phyloP scores from a whole-genome alignment of 2,329 filamentous ascomycete genomes.

The Aulographum hederae region DNA sequence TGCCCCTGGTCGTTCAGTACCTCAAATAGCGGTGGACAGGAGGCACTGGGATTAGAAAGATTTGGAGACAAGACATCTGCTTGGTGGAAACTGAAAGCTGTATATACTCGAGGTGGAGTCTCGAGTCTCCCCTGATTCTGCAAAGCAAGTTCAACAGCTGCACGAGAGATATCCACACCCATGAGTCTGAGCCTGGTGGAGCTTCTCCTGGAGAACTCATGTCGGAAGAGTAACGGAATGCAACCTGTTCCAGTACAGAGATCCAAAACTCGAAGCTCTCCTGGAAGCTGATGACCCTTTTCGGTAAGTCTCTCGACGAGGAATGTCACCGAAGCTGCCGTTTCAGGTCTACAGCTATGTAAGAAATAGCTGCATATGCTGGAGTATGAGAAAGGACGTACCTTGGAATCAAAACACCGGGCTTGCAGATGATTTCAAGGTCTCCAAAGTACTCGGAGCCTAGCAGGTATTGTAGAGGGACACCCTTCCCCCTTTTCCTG shows the following conservation, averaged over 20 bases:
- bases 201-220: slow-evolving; percentile 28
- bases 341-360: slow-evolving; percentile 21
- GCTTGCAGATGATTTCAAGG: slow-evolving; percentile 57
- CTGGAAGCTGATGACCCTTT: slow-evolving; percentile 7
- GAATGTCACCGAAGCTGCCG: slow-evolving; percentile 21
- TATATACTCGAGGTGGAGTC: too few relatives aligned
- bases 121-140: slow-evolving; percentile 42
- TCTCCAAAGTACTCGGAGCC: slow-evolving; percentile 77
- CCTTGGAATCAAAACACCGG: slow-evolving; percentile 74
- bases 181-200: slow-evolving; percentile 28
- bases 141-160: slow-evolving; percentile 45
- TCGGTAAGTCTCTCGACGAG: slow-evolving; percentile 9
- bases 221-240: slow-evolving; percentile 60
- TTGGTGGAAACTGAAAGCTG: too few relatives aligned
- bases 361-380: neutral
- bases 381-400: slow-evolving; percentile 12
- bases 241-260: slow-evolving; percentile 85
- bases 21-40: too few relatives aligned
- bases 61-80: slow-evolving; percentile 14
- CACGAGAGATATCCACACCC: slow-evolving; percentile 55
- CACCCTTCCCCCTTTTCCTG: slow-evolving; percentile 33
- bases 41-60: too few relatives aligned
- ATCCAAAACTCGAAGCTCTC: slow-evolving; percentile 49
- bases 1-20: too few relatives aligned
- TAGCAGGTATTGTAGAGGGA: slow-evolving; percentile 77